Evolutionary conservation across 2,329 filamentous ascomycete genomes (phyloP), one percentile per base, ranked within the genome.

Genomic region (Verticillium zaregamsianum): DNA sequence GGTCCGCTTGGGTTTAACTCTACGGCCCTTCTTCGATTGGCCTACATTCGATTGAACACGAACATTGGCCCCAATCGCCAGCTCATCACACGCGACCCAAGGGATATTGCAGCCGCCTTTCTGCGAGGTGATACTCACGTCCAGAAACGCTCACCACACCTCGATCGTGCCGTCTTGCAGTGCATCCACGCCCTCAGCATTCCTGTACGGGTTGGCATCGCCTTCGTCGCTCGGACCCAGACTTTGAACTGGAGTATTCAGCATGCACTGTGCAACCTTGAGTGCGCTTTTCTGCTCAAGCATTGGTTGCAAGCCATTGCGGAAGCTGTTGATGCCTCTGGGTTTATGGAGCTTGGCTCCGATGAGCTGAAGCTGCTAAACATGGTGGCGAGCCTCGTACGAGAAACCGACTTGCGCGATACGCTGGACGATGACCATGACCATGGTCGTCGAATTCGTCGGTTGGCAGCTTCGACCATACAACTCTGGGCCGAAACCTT

Each of bases 211-310:
- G 74, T 84, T 9, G 82, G 82, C 2, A 79, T 84, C 58, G 77
- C 80, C 58, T 82, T 82, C 58, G 81, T 84, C 40, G 80, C 82
- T 3, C 75, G 76, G 55, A 82, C 79, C 2, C 81, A 83, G 67
- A 82, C 80, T 1, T 80, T 82, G 60, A 80, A 82, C 67, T 85
- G 82, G 82, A 81, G 79, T 40, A 80, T 84, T 32, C 80, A 84
- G 65, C 82, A 85, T 65, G 81, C 80, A 1, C 71, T 85, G 6
- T 83, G 80, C 69, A 82, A 79, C 62, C 69, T 84, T 17, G 81
- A 84, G 65, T 84, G 82, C 61, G 81, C 82, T 0, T 67, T 81
- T 1, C 63, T 81, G 5, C 69, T 81, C 1, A 76, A 72, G 55
- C 76, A 79, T 61, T 82, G 79, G 80, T 71, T 77, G 2, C 67